Conservation (phyloP, 2,329 filamentous ascomycete species). For the Sclerotinia subarctica region DNA sequence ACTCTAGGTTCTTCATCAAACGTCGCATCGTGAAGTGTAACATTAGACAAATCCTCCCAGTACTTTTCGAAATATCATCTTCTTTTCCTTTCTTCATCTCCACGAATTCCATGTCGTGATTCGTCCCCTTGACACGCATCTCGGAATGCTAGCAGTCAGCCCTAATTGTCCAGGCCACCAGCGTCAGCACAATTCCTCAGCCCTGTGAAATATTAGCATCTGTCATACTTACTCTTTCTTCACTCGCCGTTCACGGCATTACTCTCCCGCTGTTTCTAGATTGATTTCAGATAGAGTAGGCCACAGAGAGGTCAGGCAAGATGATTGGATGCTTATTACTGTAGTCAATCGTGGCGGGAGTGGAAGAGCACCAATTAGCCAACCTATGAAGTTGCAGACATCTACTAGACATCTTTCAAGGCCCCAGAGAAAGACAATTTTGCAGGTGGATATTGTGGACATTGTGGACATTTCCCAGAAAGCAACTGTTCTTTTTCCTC, state of each 20-base stretch:
- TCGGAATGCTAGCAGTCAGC: conserved; percentile 22
- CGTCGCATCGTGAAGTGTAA: not conserved
- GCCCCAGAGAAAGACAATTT: not conserved
- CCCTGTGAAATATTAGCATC: conserved; percentile 7
- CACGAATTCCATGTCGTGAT: not conserved
- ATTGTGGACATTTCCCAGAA: not conserved
- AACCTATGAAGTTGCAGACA: not conserved
- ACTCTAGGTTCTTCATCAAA: not conserved
- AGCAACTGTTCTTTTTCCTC: not conserved
- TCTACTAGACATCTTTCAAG: not conserved
- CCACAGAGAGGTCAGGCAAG: not conserved
- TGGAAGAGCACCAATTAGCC: not conserved
- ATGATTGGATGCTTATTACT: conserved; percentile 6
- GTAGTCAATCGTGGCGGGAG: not conserved
- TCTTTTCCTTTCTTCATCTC: not conserved
- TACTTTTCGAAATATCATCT: no score
- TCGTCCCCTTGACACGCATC: not conserved
- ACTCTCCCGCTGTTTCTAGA: not conserved
- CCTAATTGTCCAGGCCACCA: conserved; percentile 20
- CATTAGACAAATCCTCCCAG: not conserved
- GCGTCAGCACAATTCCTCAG: conserved; percentile 14
- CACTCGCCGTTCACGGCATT: not conserved
- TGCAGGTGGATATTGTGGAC: not conserved
- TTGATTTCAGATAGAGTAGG: not conserved
- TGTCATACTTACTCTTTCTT: not conserved